A percentile compares a stretch with the other conserved stretches of the same genome.
These are phyloP conservation scores for Cyathus striatus DNA, from an alignment of 768 basidiomycete genomes.

Conservation along the genomic window DNA sequence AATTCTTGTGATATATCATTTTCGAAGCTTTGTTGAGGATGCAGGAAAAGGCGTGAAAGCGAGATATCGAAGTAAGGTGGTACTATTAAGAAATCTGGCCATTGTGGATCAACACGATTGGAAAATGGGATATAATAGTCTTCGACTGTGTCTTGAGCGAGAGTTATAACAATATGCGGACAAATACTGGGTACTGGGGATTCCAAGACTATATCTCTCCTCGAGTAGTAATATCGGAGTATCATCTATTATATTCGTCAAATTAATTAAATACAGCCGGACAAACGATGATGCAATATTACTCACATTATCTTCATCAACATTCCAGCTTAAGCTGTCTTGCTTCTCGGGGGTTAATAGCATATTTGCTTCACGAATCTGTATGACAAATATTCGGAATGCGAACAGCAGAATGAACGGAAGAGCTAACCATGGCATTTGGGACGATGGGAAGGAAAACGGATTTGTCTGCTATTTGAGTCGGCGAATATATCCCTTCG, in stretches of 20 bases:
- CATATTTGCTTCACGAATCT: background rate
- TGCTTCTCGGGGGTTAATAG: background rate
- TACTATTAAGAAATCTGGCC: slow-evolving; percentile 25
- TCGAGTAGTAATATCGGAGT: slow-evolving; percentile 15
- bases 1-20: too few relatives aligned
- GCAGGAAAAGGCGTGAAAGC: slow-evolving; percentile 8
- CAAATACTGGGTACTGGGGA: slow-evolving; percentile 30
- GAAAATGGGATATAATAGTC: slow-evolving; percentile 26
- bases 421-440: background rate
- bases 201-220: slow-evolving; percentile 37
- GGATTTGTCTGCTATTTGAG: background rate
- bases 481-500: background rate
- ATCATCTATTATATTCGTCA: too few relatives aligned
- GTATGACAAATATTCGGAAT: background rate
- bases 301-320: background rate
- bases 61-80: slow-evolving; percentile 19
- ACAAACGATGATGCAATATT: background rate
- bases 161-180: slow-evolving; percentile 54
- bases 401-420: background rate
- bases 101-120: slow-evolving; percentile 33
- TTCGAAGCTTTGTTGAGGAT: background rate
- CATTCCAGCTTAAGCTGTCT: background rate
- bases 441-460: background rate
- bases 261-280: too few relatives aligned
- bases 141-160: slow-evolving; percentile 30